Base-by-base conservation (phyloP, 2,329 filamentous ascomycete species). In the Colletotrichum acutatum region DNA sequence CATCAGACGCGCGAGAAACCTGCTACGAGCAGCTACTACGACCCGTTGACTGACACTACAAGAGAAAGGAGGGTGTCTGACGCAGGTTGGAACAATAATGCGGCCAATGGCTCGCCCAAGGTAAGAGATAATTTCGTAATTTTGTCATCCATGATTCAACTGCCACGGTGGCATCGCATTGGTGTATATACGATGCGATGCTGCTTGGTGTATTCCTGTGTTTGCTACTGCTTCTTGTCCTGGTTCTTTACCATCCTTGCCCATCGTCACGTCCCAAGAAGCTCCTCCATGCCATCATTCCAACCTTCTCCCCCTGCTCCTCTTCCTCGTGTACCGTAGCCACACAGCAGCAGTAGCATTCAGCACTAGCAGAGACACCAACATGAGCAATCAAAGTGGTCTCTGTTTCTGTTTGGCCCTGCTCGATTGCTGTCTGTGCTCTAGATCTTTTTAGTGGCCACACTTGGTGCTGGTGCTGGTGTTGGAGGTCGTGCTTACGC, bases 21-120 rank as follows among this genome's bases (percentile, higher is more conserved):
- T 66, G 78, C 80, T 19, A 79, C 82, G 68, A 81, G 86, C 77
- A 84, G 85, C 79, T 88, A 87, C 80, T 89, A 89, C 82, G 87
- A 89, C 76, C 87, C 87, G 19, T 85, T 85, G 56, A 87, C 85
- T 56, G 87, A 89, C 80, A 84, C 83, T 73, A 85, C 83, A 61
- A 84, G 82, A 74, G 85, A 86, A 78, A 86, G 84, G 77, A 82
- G 81, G 74, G 79, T 84, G 76, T 86, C 84, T 71, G 86, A 88
- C 77, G 76, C 80, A 49, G 78, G 76, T 54, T 87, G 86, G 85
- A 71, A 69, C 59, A 84, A 84, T 77, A 84, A 82, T 79, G 80
- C 82, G 79, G 81, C 82, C 72, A 83, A 83, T 77, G 79, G 79
- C 75, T 82, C 83, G 75, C 83, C 85, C 79, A 87, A 88, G 85